Evolutionary conservation across 208 protist genomes (phyloP).

Genomic region (Crithidia bombi): DNA sequence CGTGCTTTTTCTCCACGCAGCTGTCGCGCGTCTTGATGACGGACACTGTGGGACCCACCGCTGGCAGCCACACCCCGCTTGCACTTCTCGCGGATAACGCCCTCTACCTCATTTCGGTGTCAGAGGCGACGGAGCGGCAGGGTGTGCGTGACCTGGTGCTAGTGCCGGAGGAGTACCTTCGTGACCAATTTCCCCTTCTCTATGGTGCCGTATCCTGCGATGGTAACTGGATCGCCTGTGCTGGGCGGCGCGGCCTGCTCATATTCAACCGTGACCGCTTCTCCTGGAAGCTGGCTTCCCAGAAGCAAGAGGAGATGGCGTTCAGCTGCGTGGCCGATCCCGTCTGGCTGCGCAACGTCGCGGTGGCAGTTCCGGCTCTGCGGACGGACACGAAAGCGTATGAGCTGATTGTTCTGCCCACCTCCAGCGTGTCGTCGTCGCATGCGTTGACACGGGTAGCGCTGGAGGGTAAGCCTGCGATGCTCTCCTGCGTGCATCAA

Average conservation of each 20-base stretch:
- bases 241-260: conserved; percentile 46
- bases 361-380: conserved; percentile 45
- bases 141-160: conserved; percentile 30
- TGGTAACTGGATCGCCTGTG: conserved; percentile 48
- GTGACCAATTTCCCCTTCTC: conserved; percentile 58
- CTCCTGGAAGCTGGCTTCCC: conserved; percentile 47
- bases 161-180: conserved; percentile 43
- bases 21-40: conserved; percentile 38
- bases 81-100: conserved; percentile 35
- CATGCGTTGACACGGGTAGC: conserved; percentile 28
- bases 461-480: conserved; percentile 37
- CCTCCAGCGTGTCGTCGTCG: conserved; percentile 32
- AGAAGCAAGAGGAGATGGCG: conserved; percentile 34
- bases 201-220: conserved; percentile 61
- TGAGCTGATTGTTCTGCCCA: conserved; percentile 43
- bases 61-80: conserved; percentile 43
- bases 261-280: conserved; percentile 46
- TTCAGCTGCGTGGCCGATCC: conserved; percentile 62
- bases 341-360: conserved; percentile 54
- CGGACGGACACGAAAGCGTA: conserved; percentile 30
- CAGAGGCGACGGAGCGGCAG: conserved; percentile 19
- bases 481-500: conserved; percentile 43
- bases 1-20: conserved; percentile 33
- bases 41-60: conserved; percentile 36
- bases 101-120: conserved; percentile 37